Evolutionary conservation across 1,284 basidiomycete species (phyloP).

Genomic region (Austroboletus niveus): DNA sequence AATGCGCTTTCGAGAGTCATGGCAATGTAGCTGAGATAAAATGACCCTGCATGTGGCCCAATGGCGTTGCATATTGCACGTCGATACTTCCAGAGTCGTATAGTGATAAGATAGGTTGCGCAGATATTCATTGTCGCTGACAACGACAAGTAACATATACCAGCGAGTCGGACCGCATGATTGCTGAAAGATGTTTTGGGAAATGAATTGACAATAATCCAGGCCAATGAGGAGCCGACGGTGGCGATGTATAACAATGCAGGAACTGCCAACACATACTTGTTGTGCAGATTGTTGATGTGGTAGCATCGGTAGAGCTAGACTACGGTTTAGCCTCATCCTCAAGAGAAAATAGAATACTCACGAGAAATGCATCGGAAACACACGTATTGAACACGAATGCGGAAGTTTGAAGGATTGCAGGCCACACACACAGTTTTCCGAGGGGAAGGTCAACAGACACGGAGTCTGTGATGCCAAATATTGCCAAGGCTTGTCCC

Average conservation of each 20-base stretch:
- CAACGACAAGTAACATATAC: slow-evolving; percentile 14
- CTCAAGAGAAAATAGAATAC: neutral
- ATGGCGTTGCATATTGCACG: slow-evolving; percentile 7
- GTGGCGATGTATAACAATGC: slow-evolving; percentile 15
- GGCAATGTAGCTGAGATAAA: slow-evolving; percentile 21
- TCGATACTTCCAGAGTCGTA: slow-evolving; percentile 18
- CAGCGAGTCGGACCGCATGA: slow-evolving; percentile 12
- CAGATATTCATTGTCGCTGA: slow-evolving; percentile 16
- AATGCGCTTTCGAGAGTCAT: slow-evolving; percentile 27
- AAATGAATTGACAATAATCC: slow-evolving; percentile 10
- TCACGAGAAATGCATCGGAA: slow-evolving; percentile 27
- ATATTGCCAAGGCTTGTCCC: too few species aligned
- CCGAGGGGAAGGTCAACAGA: neutral
- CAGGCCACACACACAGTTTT: slow-evolving; percentile 15
- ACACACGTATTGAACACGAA: slow-evolving; percentile 24
- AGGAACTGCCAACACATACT: neutral
- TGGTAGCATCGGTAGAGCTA: slow-evolving; percentile 25
- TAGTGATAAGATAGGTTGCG: slow-evolving; percentile 11
- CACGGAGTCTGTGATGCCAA: too few species aligned
- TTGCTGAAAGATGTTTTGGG: slow-evolving; percentile 12
- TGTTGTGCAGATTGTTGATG: slow-evolving; percentile 15
- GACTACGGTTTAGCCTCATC: neutral
- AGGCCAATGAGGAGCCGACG: slow-evolving; percentile 17
- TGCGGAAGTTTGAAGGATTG: slow-evolving; percentile 4
- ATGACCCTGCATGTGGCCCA: slow-evolving; percentile 10